These are phyloP conservation scores for Danielia oregonensis DNA, from an alignment of 805 yeast species.

Conservation along the genomic window DNA sequence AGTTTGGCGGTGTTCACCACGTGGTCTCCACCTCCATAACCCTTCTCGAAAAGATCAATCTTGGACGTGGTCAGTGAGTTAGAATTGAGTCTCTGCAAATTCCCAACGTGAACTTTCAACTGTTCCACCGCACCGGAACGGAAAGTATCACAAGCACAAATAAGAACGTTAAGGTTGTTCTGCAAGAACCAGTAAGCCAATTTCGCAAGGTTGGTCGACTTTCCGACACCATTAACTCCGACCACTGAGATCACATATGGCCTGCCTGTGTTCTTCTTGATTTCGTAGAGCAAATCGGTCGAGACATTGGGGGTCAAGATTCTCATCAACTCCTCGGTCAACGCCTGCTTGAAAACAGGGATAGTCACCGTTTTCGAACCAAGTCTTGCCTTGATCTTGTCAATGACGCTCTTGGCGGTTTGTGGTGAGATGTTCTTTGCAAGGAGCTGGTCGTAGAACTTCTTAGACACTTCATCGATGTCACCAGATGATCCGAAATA, in stretches of 20 bases:
- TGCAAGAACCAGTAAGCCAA: slow-evolving; percentile 94
- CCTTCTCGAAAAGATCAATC: slow-evolving; percentile 86
- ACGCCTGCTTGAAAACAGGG: slow-evolving; percentile 57
- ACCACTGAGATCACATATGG: slow-evolving; percentile 97
- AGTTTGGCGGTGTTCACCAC: slow-evolving; percentile 91
- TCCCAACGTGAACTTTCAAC: slow-evolving; percentile 86
- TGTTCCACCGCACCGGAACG: slow-evolving; percentile 99
- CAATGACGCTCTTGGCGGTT: slow-evolving; percentile 70
- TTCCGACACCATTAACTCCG: slow-evolving; percentile 98
- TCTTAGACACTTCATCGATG: slow-evolving; percentile 58
- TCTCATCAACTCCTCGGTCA: slow-evolving; percentile 67
- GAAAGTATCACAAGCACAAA: slow-evolving; percentile 97
- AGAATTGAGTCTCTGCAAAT: slow-evolving; percentile 64
- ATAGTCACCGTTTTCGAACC: slow-evolving; percentile 71
- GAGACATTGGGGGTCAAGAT: slow-evolving; percentile 90
- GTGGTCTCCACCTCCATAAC: slow-evolving; percentile 93
- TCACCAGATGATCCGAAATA: slow-evolving; percentile 41
- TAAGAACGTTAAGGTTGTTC: slow-evolving; percentile 77
- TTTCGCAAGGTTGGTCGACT: slow-evolving; percentile 91
- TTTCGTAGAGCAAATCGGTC: slow-evolving; percentile 78
- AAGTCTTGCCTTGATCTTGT: slow-evolving; percentile 65
- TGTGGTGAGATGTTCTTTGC: slow-evolving; percentile 89
- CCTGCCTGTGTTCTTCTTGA: slow-evolving; percentile 46
- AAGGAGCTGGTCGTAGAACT: slow-evolving; percentile 72
- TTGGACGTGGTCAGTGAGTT: slow-evolving; percentile 33